Conservation (phyloP, 31 red algal species). For the Bonnemaisonia californica region DNA sequence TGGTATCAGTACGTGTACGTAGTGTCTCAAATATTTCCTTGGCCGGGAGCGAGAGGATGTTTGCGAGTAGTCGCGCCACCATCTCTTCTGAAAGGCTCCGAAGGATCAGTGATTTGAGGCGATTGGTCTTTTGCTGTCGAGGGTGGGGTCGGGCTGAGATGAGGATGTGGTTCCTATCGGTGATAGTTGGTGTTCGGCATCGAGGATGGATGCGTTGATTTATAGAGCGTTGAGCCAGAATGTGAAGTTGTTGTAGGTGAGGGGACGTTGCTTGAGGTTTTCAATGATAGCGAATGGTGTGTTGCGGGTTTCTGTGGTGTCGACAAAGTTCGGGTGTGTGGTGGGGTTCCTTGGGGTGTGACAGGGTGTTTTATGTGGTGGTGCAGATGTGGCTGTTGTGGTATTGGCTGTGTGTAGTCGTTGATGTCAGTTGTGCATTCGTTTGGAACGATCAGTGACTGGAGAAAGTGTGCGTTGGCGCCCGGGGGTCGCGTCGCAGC, state of each 20-base stretch:
- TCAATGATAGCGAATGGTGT: neutral
- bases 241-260: constrained; percentile 14
- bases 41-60: constrained; percentile 4
- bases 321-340: neutral
- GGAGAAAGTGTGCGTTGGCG: constrained; percentile 14
- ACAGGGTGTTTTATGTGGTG: neutral
- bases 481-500: constrained; percentile 1
- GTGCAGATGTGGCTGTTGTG: no score
- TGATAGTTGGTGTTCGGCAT: neutral
- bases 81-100: constrained; percentile 19
- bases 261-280: neutral
- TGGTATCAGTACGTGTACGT: neutral
- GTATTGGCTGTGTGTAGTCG: no score
- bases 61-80: neutral
- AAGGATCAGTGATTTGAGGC: constrained; percentile 22
- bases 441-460: no score
- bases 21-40: neutral
- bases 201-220: constrained; percentile 27
- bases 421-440: no score
- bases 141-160: neutral
- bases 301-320: neutral
- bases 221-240: constrained; percentile 9
- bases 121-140: constrained; percentile 4
- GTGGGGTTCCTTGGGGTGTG: constrained; percentile 2
- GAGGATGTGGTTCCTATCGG: neutral